Evolutionary conservation across 2,329 filamentous ascomycete species (phyloP).

Genomic region (Pseudogymnoascus sp.): DNA sequence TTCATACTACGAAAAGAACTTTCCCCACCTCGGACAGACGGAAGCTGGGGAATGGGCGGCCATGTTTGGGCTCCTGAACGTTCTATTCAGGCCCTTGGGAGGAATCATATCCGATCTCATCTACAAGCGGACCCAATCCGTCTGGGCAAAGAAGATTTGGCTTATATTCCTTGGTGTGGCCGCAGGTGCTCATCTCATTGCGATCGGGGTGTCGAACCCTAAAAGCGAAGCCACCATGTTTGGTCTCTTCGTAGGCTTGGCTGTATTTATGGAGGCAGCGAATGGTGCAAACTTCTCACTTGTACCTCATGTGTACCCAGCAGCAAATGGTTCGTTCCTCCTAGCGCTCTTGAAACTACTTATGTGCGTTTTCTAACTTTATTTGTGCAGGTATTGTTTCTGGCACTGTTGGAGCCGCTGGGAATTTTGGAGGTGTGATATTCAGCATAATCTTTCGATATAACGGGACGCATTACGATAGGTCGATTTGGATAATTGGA

Average conservation of each 20-base stretch:
- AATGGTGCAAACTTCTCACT: slow-evolving; percentile 51
- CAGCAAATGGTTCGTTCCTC: slow-evolving; percentile 28
- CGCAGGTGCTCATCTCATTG: slow-evolving; percentile 49
- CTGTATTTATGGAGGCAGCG: slow-evolving; percentile 72
- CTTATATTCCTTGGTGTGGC: slow-evolving; percentile 47
- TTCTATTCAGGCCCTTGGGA: slow-evolving; percentile 58
- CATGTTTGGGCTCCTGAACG: slow-evolving; percentile 69
- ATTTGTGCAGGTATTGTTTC: slow-evolving; percentile 50
- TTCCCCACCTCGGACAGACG: slow-evolving; percentile 49
- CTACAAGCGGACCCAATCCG: slow-evolving; percentile 21
- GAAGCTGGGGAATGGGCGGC: slow-evolving; percentile 55
- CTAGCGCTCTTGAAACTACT: neutral
- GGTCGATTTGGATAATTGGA: slow-evolving; percentile 73
- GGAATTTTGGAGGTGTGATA: slow-evolving; percentile 75
- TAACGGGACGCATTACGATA: slow-evolving; percentile 56
- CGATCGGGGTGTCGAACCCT: slow-evolving; percentile 53
- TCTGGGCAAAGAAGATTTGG: slow-evolving; percentile 57
- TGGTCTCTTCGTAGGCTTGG: slow-evolving; percentile 64
- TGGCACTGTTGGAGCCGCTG: slow-evolving; percentile 66
- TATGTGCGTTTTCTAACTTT: slow-evolving; percentile 50
- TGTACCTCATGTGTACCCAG: slow-evolving; percentile 56
- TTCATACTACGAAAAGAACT: slow-evolving; percentile 53
- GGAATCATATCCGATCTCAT: slow-evolving; percentile 46
- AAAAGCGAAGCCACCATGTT: slow-evolving; percentile 57
- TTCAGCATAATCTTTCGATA: slow-evolving; percentile 79